A percentile compares a stretch with the other conserved stretches of the same genome.
Conservation (phyloP, 768 basidiomycete species). For the Lactarius quietus region DNA sequence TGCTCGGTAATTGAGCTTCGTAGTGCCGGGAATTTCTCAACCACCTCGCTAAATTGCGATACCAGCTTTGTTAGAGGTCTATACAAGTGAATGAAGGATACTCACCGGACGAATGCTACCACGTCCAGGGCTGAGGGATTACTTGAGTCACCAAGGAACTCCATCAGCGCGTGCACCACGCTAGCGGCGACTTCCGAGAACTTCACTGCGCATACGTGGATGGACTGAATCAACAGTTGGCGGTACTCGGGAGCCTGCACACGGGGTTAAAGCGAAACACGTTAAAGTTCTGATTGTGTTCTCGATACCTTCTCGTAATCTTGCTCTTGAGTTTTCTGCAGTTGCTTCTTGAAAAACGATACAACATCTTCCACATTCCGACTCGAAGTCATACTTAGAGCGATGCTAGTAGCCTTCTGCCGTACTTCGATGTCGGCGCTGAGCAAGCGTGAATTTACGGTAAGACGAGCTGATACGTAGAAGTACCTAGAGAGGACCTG, state of each 20-base stretch:
- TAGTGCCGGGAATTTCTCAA: conserved; percentile 93
- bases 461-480: neutral
- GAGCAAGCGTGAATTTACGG: conserved; percentile 14
- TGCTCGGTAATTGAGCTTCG: conserved; percentile 81
- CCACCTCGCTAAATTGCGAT: conserved; percentile 65
- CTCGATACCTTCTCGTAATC: conserved; percentile 82
- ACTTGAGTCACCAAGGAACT: conserved; percentile 91
- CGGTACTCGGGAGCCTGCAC: conserved; percentile 86
- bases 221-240: conserved; percentile 94
- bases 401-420: conserved; percentile 84
- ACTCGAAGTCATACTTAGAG: conserved; percentile 88
- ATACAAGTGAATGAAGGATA: conserved; percentile 15
- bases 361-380: conserved; percentile 97
- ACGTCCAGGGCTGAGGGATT: conserved; percentile 96
- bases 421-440: conserved; percentile 97
- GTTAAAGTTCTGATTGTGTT: neutral
- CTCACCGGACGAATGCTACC: conserved; percentile 71
- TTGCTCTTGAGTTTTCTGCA: conserved; percentile 88
- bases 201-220: conserved; percentile 93
- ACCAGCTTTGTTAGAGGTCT: neutral
- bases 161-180: conserved; percentile 91
- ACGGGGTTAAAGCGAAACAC: neutral
- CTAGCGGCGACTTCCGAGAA: conserved; percentile 96
- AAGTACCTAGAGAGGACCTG: conserved; percentile 77
- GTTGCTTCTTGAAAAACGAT: conserved; percentile 93